Conservation (phyloP, 1,139 yeast species). For the Candida tropicalis region DNA sequence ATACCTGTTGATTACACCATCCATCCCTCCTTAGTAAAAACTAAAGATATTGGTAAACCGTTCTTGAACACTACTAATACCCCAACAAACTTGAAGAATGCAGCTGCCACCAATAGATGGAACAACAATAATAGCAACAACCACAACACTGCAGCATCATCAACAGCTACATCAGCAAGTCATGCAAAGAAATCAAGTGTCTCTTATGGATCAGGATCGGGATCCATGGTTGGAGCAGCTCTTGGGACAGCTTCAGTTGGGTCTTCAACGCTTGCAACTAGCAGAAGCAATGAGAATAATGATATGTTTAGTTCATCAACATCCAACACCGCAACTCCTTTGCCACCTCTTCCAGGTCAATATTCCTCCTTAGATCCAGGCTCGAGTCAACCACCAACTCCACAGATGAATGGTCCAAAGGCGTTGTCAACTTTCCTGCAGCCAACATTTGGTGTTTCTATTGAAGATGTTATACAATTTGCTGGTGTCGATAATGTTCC, state of each 20-base stretch:
- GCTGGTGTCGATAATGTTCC: constrained; percentile 92
- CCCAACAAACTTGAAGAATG: constrained; percentile 24
- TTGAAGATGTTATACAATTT: constrained; percentile 71
- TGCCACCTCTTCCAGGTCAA: constrained; percentile 2
- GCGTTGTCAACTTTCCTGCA: constrained; percentile 22
- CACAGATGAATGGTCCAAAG: constrained; percentile 46
- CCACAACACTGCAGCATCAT: constrained; percentile 6
- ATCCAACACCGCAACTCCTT: background rate
- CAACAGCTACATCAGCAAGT: constrained; percentile 1
- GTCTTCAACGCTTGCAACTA: constrained; percentile 3
- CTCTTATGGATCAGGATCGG: background rate
- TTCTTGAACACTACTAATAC: constrained; percentile 30
- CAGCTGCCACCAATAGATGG: constrained; percentile 15
- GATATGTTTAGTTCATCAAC: constrained; percentile 2
- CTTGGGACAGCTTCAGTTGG: background rate
- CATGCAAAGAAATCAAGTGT: constrained; percentile 2
- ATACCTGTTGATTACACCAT: constrained; percentile 75
- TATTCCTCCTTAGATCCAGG: constrained; percentile 45
- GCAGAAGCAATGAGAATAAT: constrained; percentile 3
- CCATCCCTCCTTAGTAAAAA: constrained; percentile 66
- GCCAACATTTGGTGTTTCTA: constrained; percentile 78
- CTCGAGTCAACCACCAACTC: constrained; percentile 23
- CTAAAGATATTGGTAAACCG: constrained; percentile 35
- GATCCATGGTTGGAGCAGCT: background rate
- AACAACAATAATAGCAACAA: constrained; percentile 3